phyloP scores from a whole-genome alignment of 2,329 filamentous ascomycete species.

The Arthrobotrys iridis region DNA sequence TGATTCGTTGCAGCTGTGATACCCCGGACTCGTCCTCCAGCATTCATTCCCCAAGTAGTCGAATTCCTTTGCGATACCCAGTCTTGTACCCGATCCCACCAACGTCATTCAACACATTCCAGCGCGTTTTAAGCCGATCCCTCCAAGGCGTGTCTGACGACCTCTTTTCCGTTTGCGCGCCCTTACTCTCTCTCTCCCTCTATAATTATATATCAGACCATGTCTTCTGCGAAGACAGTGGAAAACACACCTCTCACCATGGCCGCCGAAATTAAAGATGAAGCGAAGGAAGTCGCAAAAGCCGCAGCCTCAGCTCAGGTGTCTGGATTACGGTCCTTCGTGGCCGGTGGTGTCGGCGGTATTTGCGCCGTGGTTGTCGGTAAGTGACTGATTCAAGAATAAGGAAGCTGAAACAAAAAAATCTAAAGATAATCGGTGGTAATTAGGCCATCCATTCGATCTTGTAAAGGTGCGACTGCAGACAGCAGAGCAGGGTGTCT shows the following conservation, averaged over 20 bases:
- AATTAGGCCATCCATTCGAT: conserved; percentile 84
- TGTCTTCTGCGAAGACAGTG: conserved; percentile 29
- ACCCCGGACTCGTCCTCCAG: conserved; percentile 1
- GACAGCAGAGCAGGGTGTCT: conserved; percentile 93
- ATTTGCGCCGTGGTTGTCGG: conserved; percentile 90
- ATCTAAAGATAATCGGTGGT: conserved; percentile 49
- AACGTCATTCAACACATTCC: conserved; percentile 46
- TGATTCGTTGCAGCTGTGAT: conserved; percentile 5
- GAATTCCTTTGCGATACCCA: conserved; percentile 35
- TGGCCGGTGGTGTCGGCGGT: conserved; percentile 90
- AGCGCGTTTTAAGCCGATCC: conserved; percentile 32
- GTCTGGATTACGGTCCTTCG: conserved; percentile 79
- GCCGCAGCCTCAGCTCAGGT: conserved; percentile 60
- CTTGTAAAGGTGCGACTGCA: conserved; percentile 97
- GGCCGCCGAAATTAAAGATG: conserved; percentile 42
- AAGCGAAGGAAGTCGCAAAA: conserved; percentile 50
- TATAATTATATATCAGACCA: background rate
- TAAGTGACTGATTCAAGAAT: conserved; percentile 28
- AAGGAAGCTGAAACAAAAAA: background rate
- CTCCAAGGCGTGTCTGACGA: conserved; percentile 4
- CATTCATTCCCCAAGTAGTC: conserved; percentile 13
- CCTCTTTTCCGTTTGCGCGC: background rate
- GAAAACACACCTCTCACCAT: conserved; percentile 24
- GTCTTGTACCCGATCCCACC: background rate
- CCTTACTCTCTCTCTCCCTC: background rate